Percentiles rank a stretch among this genome's conserved stretches.
These are phyloP conservation scores for Aspergillus biplanus DNA, from an alignment of 495 filamentous ascomycete species.

Conservation along the genomic window DNA sequence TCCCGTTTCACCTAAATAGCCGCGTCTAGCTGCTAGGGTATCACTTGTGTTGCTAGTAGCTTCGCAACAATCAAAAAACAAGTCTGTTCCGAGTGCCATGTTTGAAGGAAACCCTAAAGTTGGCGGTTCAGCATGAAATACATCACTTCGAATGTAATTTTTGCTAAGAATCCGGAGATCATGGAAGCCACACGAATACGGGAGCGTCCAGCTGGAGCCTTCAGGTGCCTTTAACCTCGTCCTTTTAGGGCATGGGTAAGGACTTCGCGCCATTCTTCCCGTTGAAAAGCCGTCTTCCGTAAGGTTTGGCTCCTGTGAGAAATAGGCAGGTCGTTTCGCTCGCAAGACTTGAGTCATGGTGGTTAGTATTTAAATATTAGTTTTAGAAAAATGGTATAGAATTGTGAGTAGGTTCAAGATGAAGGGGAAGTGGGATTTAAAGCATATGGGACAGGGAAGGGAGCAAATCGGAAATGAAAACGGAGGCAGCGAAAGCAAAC, in stretches of 20 bases:
- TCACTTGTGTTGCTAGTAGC: conserved; percentile 30
- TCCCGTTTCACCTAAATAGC: conserved; percentile 8
- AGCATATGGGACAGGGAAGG: neutral
- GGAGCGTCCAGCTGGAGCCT: neutral
- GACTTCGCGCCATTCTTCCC: neutral
- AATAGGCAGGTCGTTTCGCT: neutral
- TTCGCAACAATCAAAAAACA: conserved; percentile 23
- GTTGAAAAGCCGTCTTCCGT: neutral
- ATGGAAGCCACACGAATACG: neutral
- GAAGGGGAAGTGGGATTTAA: neutral
- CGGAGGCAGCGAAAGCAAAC: neutral
- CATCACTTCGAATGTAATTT: neutral
- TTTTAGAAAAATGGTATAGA: neutral
- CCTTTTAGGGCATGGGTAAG: neutral
- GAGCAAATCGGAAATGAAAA: conserved; percentile 3
- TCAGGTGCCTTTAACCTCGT: neutral
- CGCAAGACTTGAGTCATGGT: conserved; percentile 8
- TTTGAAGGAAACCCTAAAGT: conserved; percentile 10
- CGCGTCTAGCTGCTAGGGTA: conserved; percentile 28
- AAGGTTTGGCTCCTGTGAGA: neutral
- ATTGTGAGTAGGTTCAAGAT: neutral
- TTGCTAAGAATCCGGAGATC: neutral
- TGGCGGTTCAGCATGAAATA: conserved; percentile 5
- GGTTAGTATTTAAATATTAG: neutral
- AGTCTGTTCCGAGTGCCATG: conserved; percentile 27